Evolutionary conservation across 2,329 filamentous ascomycete species (phyloP).

Genomic region (Stemphylium lycopersici): DNA sequence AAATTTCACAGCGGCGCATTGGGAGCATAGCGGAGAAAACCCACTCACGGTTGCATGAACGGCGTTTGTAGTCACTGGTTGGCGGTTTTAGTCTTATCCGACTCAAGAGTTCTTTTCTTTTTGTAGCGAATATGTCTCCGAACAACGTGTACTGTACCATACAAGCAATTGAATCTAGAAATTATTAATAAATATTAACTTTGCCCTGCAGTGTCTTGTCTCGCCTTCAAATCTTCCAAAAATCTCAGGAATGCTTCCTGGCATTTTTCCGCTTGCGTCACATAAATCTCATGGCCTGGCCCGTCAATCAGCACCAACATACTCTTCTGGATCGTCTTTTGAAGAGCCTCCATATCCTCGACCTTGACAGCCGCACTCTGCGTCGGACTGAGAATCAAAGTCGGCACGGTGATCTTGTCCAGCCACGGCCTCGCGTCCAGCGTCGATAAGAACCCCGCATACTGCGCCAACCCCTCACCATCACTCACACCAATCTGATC

Average conservation of each 20-base stretch:
- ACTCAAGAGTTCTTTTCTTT: background rate
- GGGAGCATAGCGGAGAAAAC: conserved; percentile 4
- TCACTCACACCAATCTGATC: conserved; percentile 33
- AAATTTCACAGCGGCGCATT: conserved; percentile 13
- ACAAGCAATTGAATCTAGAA: background rate
- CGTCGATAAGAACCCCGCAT: conserved; percentile 42
- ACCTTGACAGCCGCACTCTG: conserved; percentile 41
- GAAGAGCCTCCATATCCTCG: conserved; percentile 35
- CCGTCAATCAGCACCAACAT: conserved; percentile 36
- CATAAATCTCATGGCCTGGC: conserved; percentile 47
- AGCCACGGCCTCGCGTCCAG: conserved; percentile 42
- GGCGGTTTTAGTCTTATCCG: background rate
- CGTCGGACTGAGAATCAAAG: conserved; percentile 41
- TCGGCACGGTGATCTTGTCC: conserved; percentile 36
- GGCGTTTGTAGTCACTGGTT: conserved; percentile 8
- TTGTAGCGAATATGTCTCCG: background rate
- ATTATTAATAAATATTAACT: background rate
- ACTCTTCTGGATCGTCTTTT: conserved; percentile 21
- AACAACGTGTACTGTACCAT: background rate
- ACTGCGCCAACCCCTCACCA: conserved; percentile 43
- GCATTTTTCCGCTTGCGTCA: conserved; percentile 36
- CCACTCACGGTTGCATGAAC: conserved; percentile 11
- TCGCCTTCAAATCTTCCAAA: conserved; percentile 7
- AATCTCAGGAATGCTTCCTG: conserved; percentile 48
- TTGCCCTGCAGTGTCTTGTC: background rate